A percentile compares a stretch with the other conserved stretches of the same genome.
Evolutionary conservation across 306 rosid species (phyloP).

Genomic region (Mucuna pruriens): DNA sequence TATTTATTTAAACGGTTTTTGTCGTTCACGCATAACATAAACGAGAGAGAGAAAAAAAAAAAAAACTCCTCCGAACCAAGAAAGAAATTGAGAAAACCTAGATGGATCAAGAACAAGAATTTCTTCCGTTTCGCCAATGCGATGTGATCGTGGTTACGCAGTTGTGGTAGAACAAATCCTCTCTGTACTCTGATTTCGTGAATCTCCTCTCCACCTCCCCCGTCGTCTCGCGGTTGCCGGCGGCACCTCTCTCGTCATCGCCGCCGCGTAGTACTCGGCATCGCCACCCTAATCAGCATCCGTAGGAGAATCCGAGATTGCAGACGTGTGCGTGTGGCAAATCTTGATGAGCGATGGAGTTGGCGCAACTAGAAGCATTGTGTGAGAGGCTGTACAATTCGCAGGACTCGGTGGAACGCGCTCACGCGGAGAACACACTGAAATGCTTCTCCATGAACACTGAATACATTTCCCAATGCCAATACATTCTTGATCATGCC

Average conservation of each 20-base stretch:
- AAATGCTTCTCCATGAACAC: constrained; percentile 63
- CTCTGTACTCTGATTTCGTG: constrained; percentile 18
- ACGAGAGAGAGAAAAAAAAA: constrained; percentile 26
- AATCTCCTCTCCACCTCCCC: not conserved
- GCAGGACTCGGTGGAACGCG: constrained; percentile 66
- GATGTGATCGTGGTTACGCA: constrained; percentile 24
- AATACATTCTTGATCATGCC: constrained; percentile 65
- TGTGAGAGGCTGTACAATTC: constrained; percentile 68
- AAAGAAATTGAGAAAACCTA: constrained; percentile 50
- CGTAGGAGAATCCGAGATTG: not conserved
- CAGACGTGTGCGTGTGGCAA: not conserved
- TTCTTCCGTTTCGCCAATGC: constrained; percentile 24
- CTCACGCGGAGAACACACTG: constrained; percentile 65
- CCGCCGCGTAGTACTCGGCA: constrained; percentile 1
- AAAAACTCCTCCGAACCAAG: constrained; percentile 8
- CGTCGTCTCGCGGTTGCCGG: constrained; percentile 31
- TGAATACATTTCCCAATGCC: constrained; percentile 64
- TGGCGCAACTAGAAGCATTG: constrained; percentile 64
- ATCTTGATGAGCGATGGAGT: constrained; percentile 45
- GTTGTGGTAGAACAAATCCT: not conserved
- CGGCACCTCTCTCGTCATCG: constrained; percentile 9
- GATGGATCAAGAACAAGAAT: constrained; percentile 36
- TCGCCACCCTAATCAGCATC: not conserved
- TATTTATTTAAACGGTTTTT: constrained; percentile 31
- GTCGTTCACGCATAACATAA: constrained; percentile 13